Conservation (phyloP, 805 yeast genomes). For the Candida ponderosae region DNA sequence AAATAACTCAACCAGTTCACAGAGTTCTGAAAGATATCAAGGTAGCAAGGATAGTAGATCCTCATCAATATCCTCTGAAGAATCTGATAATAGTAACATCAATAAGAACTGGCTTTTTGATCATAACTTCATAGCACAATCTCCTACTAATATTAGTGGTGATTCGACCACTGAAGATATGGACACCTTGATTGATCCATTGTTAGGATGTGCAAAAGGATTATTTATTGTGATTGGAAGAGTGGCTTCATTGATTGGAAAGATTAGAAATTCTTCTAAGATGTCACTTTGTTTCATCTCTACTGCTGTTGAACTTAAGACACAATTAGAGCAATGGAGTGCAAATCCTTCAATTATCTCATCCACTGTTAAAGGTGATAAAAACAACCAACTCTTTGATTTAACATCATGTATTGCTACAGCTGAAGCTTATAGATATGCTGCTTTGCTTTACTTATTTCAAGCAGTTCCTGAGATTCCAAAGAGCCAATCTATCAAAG, state of each 20-base stretch:
- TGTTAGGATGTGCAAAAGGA: conserved; percentile 60
- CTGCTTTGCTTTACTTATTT: conserved; percentile 52
- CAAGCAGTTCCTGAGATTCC: conserved; percentile 70
- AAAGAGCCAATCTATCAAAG: conserved; percentile 38
- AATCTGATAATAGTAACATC: too few relatives aligned
- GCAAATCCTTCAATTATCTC: conserved; percentile 36
- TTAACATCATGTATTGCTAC: conserved; percentile 55
- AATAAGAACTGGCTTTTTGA: background rate
- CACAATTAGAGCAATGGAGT: conserved; percentile 48
- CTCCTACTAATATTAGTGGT: background rate
- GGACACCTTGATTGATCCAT: conserved; percentile 40
- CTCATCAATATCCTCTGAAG: too few relatives aligned
- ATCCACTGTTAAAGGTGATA: conserved; percentile 29
- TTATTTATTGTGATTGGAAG: conserved; percentile 58
- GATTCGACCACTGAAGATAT: conserved; percentile 22
- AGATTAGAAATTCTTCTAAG: conserved; percentile 32
- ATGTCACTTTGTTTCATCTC: conserved; percentile 43
- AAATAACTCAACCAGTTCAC: too few relatives aligned
- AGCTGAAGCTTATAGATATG: conserved; percentile 61
- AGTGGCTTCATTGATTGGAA: conserved; percentile 48
- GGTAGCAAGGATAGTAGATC: too few relatives aligned
- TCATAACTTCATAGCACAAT: conserved; percentile 1
- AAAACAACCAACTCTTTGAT: conserved; percentile 45
- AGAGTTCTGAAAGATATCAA: too few relatives aligned
- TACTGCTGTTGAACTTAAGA: conserved; percentile 45